These are phyloP conservation scores for Aquilaria malaccensis DNA, from an alignment of 345 rosid species.

Conservation along the genomic window DNA sequence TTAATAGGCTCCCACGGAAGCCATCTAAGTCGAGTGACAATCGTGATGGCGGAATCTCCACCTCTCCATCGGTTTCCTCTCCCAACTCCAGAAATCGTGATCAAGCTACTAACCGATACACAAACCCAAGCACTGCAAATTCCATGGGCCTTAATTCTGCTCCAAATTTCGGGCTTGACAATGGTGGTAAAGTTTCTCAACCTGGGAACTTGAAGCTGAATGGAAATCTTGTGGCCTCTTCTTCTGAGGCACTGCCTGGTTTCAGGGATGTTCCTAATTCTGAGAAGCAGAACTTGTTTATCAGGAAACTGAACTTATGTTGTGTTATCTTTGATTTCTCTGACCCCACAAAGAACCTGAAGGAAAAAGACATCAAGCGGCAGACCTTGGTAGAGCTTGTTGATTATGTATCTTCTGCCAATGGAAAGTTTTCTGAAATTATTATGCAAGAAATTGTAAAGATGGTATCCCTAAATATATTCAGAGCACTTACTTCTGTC, in stretches of 20 bases:
- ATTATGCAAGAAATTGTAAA: conserved; percentile 59
- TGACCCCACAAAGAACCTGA: conserved; percentile 55
- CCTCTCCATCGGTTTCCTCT: conserved; percentile 31
- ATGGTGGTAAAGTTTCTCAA: conserved; percentile 39
- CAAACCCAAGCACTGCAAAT: conserved; percentile 20
- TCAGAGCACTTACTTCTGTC: conserved; percentile 54
- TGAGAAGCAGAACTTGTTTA: conserved; percentile 61
- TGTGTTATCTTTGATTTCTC: conserved; percentile 60
- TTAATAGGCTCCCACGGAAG: conserved; percentile 55
- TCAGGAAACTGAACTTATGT: conserved; percentile 53
- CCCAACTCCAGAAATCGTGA: conserved; percentile 33
- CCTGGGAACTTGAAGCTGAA: conserved; percentile 38
- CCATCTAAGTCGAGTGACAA: conserved; percentile 44
- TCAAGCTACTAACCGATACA: conserved; percentile 23
- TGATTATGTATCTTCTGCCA: conserved; percentile 59
- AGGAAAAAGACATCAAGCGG: conserved; percentile 71
- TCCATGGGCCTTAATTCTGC: conserved; percentile 18
- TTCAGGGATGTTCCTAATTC: conserved; percentile 65
- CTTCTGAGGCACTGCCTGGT: conserved; percentile 65
- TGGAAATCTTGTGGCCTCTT: conserved; percentile 28
- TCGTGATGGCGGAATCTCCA: conserved; percentile 43
- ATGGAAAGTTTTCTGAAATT: conserved; percentile 53
- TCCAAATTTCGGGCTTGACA: conserved; percentile 25
- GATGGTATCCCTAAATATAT: conserved; percentile 68
- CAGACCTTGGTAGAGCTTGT: conserved; percentile 74